Percentiles rank a stretch among this genome's conserved stretches.
Conservation (phyloP, 2,329 filamentous ascomycete genomes). For the Ophiostoma montium region DNA sequence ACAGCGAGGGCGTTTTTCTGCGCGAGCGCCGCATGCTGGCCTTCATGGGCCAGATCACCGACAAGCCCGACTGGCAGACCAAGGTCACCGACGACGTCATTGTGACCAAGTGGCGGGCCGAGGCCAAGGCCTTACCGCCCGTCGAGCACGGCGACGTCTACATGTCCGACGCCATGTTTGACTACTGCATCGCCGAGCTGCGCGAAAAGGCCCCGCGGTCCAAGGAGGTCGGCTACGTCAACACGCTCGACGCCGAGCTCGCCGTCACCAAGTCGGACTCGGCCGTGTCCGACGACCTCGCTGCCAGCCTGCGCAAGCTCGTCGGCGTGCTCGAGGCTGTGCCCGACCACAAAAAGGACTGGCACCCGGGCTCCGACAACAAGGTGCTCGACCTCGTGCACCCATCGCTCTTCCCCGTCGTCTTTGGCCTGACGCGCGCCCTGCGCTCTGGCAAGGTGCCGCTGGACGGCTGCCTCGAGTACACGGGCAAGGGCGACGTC, state of each 20-base stretch:
- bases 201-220: slow-evolving; percentile 34
- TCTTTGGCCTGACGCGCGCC: slow-evolving; percentile 23
- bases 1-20: background rate
- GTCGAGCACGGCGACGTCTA: slow-evolving; percentile 6
- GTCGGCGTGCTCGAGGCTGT: slow-evolving; percentile 30
- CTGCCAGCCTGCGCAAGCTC: slow-evolving; percentile 22
- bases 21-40: background rate
- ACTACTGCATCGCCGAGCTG: slow-evolving; percentile 29
- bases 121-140: slow-evolving; percentile 13
- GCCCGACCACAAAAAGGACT: slow-evolving; percentile 27
- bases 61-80: background rate
- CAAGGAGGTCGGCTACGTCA: slow-evolving; percentile 25
- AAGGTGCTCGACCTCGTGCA: slow-evolving; percentile 45
- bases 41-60: background rate
- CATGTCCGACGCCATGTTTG: slow-evolving; percentile 11
- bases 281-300: slow-evolving; percentile 21
- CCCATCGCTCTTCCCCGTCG: slow-evolving; percentile 43
- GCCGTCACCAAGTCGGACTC: slow-evolving; percentile 40
- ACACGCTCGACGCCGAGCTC: slow-evolving; percentile 26
- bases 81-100: slow-evolving; percentile 14
- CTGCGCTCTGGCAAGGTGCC: slow-evolving; percentile 23
- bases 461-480: slow-evolving; percentile 14
- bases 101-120: slow-evolving; percentile 20
- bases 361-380: slow-evolving; percentile 38
- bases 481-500: slow-evolving; percentile 15